A percentile compares a stretch with the other conserved stretches of the same genome.
phyloP scores from a whole-genome alignment of 495 filamentous ascomycete genomes.

The Penicillium taxi region DNA sequence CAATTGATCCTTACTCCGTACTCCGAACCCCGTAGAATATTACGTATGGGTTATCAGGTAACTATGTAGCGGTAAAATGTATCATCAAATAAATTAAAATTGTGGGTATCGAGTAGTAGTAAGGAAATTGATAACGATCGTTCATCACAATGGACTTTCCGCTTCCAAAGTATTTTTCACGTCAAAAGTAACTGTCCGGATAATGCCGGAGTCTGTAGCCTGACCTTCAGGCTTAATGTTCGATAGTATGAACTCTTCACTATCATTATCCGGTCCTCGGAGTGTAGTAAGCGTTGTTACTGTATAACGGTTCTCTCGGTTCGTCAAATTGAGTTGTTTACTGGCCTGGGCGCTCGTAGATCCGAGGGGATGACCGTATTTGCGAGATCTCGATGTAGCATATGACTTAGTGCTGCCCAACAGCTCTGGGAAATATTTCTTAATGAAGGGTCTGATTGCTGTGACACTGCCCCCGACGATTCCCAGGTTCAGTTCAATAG shows the following conservation, averaged over 20 bases:
- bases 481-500: constrained; percentile 30
- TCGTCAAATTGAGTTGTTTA: constrained; percentile 16
- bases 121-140: too few species aligned
- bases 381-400: constrained; percentile 13
- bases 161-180: constrained; percentile 20
- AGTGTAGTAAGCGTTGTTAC: constrained; percentile 14
- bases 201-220: constrained; percentile 18
- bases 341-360: constrained; percentile 20
- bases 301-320: constrained; percentile 10
- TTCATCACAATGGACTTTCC: too few species aligned
- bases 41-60: too few species aligned
- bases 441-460: constrained; percentile 26
- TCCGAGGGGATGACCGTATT: constrained; percentile 19
- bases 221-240: background rate
- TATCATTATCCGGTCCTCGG: constrained; percentile 16
- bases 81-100: too few species aligned
- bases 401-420: constrained; percentile 17
- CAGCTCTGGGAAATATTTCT: constrained; percentile 27
- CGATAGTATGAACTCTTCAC: constrained; percentile 23
- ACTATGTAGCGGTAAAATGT: too few species aligned
- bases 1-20: too few species aligned
- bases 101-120: too few species aligned
- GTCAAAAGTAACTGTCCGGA: constrained; percentile 28
- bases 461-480: constrained; percentile 30
- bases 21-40: too few species aligned